These are phyloP conservation scores for Verticillium klebahnii DNA, from an alignment of 2,329 filamentous ascomycete genomes.

Conservation along the genomic window DNA sequence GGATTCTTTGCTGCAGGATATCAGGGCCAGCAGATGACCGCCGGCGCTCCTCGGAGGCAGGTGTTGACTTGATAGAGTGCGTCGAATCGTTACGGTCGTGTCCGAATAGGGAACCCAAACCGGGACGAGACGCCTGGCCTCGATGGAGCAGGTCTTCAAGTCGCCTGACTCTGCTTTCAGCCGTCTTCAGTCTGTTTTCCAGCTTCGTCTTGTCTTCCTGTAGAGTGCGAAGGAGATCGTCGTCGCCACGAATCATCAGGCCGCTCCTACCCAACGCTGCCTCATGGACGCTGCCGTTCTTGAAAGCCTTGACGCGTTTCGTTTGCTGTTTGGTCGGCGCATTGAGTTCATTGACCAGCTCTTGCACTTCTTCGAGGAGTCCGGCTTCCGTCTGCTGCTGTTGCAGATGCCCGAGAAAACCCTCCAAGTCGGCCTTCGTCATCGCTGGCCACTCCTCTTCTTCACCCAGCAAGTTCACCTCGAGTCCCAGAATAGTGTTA, in stretches of 20 bases:
- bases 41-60: slow-evolving; percentile 35
- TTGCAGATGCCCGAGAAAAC: slow-evolving; percentile 65
- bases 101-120: slow-evolving; percentile 50
- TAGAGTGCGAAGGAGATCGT: slow-evolving; percentile 72
- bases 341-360: slow-evolving; percentile 74
- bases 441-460: slow-evolving; percentile 78
- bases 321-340: slow-evolving; percentile 81
- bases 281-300: slow-evolving; percentile 93
- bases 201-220: slow-evolving; percentile 76
- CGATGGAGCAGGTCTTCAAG: slow-evolving; percentile 90
- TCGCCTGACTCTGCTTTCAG: slow-evolving; percentile 83
- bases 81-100: slow-evolving; percentile 46
- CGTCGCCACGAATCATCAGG: slow-evolving; percentile 78
- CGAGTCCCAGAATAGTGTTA: slow-evolving; percentile 67
- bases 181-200: slow-evolving; percentile 72
- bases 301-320: slow-evolving; percentile 87
- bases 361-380: slow-evolving; percentile 67
- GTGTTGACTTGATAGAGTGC: slow-evolving; percentile 40
- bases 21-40: slow-evolving; percentile 43
- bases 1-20: slow-evolving; percentile 40
- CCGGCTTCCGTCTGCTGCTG: slow-evolving; percentile 60
- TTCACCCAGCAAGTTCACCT: slow-evolving; percentile 78
- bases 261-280: slow-evolving; percentile 83
- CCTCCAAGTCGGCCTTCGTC: slow-evolving; percentile 69
- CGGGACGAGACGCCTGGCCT: slow-evolving; percentile 50